A percentile compares a stretch with the other conserved stretches of the same genome.
Conservation (phyloP, 1,139 yeast species). For the Yamadazyma aaseri region DNA sequence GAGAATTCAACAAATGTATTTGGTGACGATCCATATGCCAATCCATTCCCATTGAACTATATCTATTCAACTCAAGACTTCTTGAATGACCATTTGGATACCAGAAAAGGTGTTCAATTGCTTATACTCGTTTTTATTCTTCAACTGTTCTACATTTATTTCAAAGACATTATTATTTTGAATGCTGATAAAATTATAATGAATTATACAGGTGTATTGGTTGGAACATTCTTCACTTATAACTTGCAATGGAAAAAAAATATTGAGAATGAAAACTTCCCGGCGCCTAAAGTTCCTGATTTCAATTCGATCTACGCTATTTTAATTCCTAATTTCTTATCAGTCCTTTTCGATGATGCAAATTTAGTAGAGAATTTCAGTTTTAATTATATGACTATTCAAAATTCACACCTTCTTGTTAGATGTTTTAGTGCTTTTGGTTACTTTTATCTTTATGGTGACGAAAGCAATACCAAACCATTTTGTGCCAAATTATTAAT, state of each 20-base stretch:
- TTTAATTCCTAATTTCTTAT: conserved; percentile 33
- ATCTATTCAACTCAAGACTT: conserved; percentile 39
- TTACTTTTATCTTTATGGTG: conserved; percentile 33
- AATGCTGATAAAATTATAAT: conserved; percentile 29
- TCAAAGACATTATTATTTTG: conserved; percentile 18
- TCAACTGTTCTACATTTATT: conserved; percentile 30
- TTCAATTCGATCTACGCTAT: conserved; percentile 39
- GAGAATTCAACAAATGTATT: conserved; percentile 6
- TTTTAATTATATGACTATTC: conserved; percentile 37
- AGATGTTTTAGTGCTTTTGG: conserved; percentile 29
- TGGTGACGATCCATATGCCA: conserved; percentile 19
- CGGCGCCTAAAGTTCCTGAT: conserved; percentile 32
- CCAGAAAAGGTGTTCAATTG: conserved; percentile 34
- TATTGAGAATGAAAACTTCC: conserved; percentile 14
- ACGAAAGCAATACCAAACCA: conserved; percentile 16
- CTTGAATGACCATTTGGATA: conserved; percentile 33
- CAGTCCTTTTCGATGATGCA: conserved; percentile 12
- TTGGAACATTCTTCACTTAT: conserved; percentile 32
- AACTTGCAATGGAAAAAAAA: conserved; percentile 20
- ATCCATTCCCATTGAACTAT: conserved; percentile 27
- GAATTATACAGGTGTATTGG: conserved; percentile 33
- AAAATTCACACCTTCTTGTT: conserved; percentile 31
- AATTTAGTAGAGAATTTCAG: conserved; percentile 26
- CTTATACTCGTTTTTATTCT: conserved; percentile 28
- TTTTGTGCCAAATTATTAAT: conserved; percentile 25